phyloP scores from a whole-genome alignment of 371 early-diverging fungal species.

The Rhizopus sp. region DNA sequence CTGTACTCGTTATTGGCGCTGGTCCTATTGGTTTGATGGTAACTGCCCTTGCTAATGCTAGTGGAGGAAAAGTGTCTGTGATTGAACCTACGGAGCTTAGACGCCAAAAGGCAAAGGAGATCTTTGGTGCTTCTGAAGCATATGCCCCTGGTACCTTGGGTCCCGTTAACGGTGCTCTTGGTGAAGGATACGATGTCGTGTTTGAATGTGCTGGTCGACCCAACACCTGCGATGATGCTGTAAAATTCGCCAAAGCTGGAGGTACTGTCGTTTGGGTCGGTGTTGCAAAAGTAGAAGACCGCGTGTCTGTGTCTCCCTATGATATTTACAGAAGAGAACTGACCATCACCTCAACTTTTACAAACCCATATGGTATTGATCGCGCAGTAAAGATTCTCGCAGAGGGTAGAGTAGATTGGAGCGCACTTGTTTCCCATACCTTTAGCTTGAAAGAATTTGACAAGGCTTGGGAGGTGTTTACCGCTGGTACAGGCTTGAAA shows the following conservation, averaged over 20 bases:
- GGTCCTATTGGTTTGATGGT: slow-evolving; percentile 63
- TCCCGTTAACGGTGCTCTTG: slow-evolving; percentile 42
- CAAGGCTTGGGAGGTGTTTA: slow-evolving; percentile 56
- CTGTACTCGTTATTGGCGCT: slow-evolving; percentile 53
- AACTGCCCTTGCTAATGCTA: slow-evolving; percentile 36
- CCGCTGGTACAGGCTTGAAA: slow-evolving; percentile 50
- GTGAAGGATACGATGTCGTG: slow-evolving; percentile 56
- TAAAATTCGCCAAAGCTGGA: slow-evolving; percentile 51
- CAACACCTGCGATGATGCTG: slow-evolving; percentile 46
- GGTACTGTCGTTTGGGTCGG: slow-evolving; percentile 61
- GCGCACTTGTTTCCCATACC: slow-evolving; percentile 46
- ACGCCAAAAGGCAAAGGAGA: slow-evolving; percentile 33
- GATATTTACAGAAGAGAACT: slow-evolving; percentile 58
- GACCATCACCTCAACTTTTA: slow-evolving; percentile 60
- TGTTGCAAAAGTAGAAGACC: slow-evolving; percentile 52
- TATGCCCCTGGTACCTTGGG: slow-evolving; percentile 34
- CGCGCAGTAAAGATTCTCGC: slow-evolving; percentile 56
- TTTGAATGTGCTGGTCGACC: slow-evolving; percentile 61
- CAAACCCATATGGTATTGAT: slow-evolving; percentile 60
- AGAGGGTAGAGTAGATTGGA: slow-evolving; percentile 48
- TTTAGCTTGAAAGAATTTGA: slow-evolving; percentile 53
- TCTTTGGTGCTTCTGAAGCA: slow-evolving; percentile 42
- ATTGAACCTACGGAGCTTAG: slow-evolving; percentile 53
- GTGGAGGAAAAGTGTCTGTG: slow-evolving; percentile 51
- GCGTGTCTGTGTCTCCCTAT: slow-evolving; percentile 51